Conservation (phyloP, 495 filamentous ascomycete genomes). For the Bacidia rubella region DNA sequence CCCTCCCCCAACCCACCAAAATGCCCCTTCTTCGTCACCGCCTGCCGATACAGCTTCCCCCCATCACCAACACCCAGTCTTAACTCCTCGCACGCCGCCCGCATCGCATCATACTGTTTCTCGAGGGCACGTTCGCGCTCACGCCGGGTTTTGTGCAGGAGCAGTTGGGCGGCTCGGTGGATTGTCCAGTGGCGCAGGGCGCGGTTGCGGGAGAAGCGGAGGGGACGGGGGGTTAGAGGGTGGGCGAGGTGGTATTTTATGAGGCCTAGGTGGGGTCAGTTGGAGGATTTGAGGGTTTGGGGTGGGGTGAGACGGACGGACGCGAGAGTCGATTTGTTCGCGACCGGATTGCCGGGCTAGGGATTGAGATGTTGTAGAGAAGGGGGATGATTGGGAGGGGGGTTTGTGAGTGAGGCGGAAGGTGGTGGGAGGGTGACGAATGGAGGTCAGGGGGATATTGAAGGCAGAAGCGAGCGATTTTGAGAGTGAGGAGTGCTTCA, state of each 20-base stretch:
- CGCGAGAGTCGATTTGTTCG: slow-evolving; percentile 25
- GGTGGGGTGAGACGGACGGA: slow-evolving; percentile 31
- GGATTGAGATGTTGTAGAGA: slow-evolving; percentile 29
- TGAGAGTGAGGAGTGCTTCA: slow-evolving; percentile 30
- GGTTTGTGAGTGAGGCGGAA: background rate
- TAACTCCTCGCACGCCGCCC: slow-evolving; percentile 66
- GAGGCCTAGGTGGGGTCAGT: slow-evolving; percentile 27
- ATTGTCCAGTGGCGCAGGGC: slow-evolving; percentile 97
- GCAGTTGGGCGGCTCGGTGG: slow-evolving; percentile 82
- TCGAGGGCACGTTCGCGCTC: slow-evolving; percentile 48
- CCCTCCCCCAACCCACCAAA: slow-evolving; percentile 31
- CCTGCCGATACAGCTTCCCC: slow-evolving; percentile 68
- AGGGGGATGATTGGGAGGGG: slow-evolving; percentile 15
- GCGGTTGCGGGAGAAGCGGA: slow-evolving; percentile 76
- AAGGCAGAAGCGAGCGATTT: slow-evolving; percentile 34
- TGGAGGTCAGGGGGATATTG: slow-evolving; percentile 12
- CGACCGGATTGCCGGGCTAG: slow-evolving; percentile 23
- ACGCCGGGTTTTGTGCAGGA: slow-evolving; percentile 48
- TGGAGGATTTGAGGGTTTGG: background rate
- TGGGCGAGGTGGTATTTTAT: slow-evolving; percentile 57
- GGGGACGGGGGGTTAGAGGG: slow-evolving; percentile 56
- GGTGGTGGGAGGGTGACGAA: background rate
- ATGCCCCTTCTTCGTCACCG: slow-evolving; percentile 73
- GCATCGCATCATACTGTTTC: slow-evolving; percentile 68
- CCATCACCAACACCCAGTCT: slow-evolving; percentile 55